Evolutionary conservation across 202 grass and related monocot species (phyloP), one percentile per base, ranked within the genome.

Genomic region (Alloteropsis angusta): DNA sequence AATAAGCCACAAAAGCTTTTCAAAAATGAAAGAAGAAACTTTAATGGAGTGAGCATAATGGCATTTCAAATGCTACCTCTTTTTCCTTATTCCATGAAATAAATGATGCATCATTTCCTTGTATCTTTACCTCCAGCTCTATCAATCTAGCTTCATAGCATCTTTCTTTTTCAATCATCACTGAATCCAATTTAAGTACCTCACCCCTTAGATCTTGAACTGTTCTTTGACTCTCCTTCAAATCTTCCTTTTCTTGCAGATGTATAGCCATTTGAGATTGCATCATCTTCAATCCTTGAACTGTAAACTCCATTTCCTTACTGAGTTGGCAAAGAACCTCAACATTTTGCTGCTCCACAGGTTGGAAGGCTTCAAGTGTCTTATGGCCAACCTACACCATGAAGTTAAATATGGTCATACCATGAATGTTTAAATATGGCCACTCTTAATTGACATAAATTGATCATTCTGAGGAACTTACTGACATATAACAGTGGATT

Each of bases 401-500:
- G 41, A 36, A 85, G 71, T 76, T 76, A 56, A 78, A 57, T 45
- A 74, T 60, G 56, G 68, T 69, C 64, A 79, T 65, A 18, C 5
- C 22, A 58, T 82, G 60, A 85, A 70, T 53, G 13, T 77, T 74
- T 65, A 42, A 82, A 38, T 5, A 41, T 6, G 1, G 18, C 7
- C 28, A 53, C 58, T 71, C 12, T 53, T 67, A 54, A 62, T 69
- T 61, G 60, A 62, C 64, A 50, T 43, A 72, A 34, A 66, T 54
- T 39, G 45, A 85, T 76, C 67, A 83, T 59, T 81, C 56, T 62
- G 63, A 87, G 79, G 69, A 87, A 89, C 84, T 78, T 87, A 87
- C 77, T 79, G 87, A 90, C 81, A 82, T 79, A 81, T 88, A 91
- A 87, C 58, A 93, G 65, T 83, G 55, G 75, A 76, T 68, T 88